phyloP scores from a whole-genome alignment of 805 yeast genomes.

The Jamesozyma piceae region DNA sequence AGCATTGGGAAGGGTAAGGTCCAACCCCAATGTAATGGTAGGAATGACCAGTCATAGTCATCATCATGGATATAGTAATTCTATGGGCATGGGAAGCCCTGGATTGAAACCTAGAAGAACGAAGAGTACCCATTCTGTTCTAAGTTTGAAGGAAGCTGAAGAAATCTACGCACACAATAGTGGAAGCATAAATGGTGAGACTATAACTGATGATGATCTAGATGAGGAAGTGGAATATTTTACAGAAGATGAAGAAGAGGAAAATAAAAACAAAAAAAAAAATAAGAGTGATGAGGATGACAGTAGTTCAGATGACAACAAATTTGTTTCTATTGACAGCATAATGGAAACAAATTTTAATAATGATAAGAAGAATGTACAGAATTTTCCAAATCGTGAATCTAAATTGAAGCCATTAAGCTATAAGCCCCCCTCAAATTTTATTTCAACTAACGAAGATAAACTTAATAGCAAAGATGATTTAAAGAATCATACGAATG shows the following conservation, averaged over 20 bases:
- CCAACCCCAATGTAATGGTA: slow-evolving; percentile 12
- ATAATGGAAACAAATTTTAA: not conserved
- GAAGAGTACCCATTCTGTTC: slow-evolving; percentile 22
- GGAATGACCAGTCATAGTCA: slow-evolving; percentile 1
- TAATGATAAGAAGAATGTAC: not conserved
- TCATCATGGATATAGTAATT: slow-evolving; percentile 2
- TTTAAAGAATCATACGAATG: not conserved
- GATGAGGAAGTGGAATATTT: slow-evolving; percentile 19
- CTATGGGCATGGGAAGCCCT: slow-evolving; percentile 10
- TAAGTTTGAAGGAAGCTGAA: slow-evolving; percentile 20
- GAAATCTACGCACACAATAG: slow-evolving; percentile 14
- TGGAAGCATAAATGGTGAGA: slow-evolving; percentile 29
- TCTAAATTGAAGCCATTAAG: slow-evolving; percentile 5
- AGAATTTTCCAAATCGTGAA: not conserved
- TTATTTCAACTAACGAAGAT: not conserved
- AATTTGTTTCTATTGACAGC: not conserved
- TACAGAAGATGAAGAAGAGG: slow-evolving; percentile 1
- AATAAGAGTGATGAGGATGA: not conserved
- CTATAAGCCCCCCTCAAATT: slow-evolving; percentile 10
- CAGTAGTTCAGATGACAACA: not conserved
- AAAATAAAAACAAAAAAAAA: not conserved
- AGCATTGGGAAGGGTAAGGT: slow-evolving; percentile 20
- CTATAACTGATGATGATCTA: slow-evolving; percentile 30
- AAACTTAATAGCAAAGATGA: not conserved
- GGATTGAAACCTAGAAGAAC: slow-evolving; percentile 25